Percentiles rank a stretch among this genome's conserved stretches.
Conservation (phyloP, 805 yeast species). For the Saccharomycopsis vini region DNA sequence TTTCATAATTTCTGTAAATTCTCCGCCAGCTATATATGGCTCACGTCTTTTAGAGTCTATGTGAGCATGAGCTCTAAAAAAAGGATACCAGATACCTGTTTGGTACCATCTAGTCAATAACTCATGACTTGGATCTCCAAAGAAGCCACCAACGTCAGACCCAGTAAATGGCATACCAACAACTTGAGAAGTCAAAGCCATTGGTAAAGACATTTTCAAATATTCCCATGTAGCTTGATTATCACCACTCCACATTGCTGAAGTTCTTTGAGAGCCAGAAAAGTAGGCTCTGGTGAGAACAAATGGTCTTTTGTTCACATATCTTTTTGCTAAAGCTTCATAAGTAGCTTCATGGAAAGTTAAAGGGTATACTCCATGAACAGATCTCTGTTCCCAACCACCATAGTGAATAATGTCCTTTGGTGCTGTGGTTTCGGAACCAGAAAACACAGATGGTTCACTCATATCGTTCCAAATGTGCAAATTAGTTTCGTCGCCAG, state of each 20-base stretch:
- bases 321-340: slow-evolving; percentile 49
- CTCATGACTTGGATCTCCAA: slow-evolving; percentile 80
- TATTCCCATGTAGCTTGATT: slow-evolving; percentile 91
- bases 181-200: slow-evolving; percentile 72
- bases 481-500: slow-evolving; percentile 50
- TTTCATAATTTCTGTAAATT: slow-evolving; percentile 54
- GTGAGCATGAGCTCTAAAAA: slow-evolving; percentile 95
- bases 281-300: slow-evolving; percentile 77
- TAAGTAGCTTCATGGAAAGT: slow-evolving; percentile 76
- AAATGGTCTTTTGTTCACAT: slow-evolving; percentile 62
- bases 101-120: slow-evolving; percentile 90
- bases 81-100: slow-evolving; percentile 92
- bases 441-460: slow-evolving; percentile 91
- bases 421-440: slow-evolving; percentile 89
- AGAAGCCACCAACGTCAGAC: slow-evolving; percentile 96
- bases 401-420: slow-evolving; percentile 73
- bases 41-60: slow-evolving; percentile 88
- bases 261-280: slow-evolving; percentile 84
- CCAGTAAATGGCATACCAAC: slow-evolving; percentile 91
- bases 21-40: slow-evolving; percentile 81
- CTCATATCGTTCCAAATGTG: slow-evolving; percentile 98
- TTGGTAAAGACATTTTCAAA: slow-evolving; percentile 70
- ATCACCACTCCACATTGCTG: slow-evolving; percentile 98
- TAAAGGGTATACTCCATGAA: slow-evolving; percentile 80
- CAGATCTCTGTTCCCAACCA: slow-evolving; percentile 81